A percentile compares a stretch with the other conserved stretches of the same genome.
Evolutionary conservation across 2,329 filamentous ascomycete genomes (phyloP).

Genomic region (Fusarium sp.): DNA sequence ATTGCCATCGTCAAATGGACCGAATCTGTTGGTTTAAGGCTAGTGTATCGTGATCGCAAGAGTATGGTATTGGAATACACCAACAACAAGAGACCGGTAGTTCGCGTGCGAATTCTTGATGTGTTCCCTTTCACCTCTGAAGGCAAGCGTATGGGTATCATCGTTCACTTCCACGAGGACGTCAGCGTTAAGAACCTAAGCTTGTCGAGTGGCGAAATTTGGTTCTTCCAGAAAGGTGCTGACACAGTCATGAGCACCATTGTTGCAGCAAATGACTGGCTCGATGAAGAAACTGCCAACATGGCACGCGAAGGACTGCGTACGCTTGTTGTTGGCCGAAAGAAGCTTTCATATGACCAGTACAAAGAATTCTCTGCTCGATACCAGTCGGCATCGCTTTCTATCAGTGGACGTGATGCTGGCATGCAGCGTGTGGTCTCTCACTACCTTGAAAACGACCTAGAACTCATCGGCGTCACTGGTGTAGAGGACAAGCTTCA

Average conservation of each 20-base stretch:
- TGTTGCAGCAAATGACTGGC: slow-evolving; percentile 96
- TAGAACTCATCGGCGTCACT: slow-evolving; percentile 96
- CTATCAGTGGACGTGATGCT: slow-evolving; percentile 81
- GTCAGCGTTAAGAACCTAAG: slow-evolving; percentile 60
- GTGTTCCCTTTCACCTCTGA: slow-evolving; percentile 98
- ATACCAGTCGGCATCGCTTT: slow-evolving; percentile 83
- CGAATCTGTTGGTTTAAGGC: slow-evolving; percentile 86
- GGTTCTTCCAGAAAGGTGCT: slow-evolving; percentile 98
- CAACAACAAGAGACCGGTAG: slow-evolving; percentile 77
- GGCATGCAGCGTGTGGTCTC: slow-evolving; percentile 84
- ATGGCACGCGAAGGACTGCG: slow-evolving; percentile 97
- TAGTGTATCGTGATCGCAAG: slow-evolving; percentile 87
- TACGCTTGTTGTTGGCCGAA: slow-evolving; percentile 94
- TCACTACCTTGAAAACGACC: slow-evolving; percentile 84
- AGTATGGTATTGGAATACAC: slow-evolving; percentile 85
- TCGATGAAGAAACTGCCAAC: slow-evolving; percentile 98
- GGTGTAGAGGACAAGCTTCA: slow-evolving; percentile 98
- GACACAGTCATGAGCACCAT: slow-evolving; percentile 99
- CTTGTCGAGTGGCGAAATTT: slow-evolving; percentile 79
- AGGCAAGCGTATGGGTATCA: slow-evolving; percentile 97
- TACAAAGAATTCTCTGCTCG: slow-evolving; percentile 82
- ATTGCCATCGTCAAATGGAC: slow-evolving; percentile 98
- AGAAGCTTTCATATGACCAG: slow-evolving; percentile 80
- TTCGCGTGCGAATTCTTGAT: slow-evolving; percentile 89
- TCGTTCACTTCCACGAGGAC: slow-evolving; percentile 83